Base-by-base conservation (phyloP, 352 stramenopile genomes). In the Globisporangium parvum region DNA sequence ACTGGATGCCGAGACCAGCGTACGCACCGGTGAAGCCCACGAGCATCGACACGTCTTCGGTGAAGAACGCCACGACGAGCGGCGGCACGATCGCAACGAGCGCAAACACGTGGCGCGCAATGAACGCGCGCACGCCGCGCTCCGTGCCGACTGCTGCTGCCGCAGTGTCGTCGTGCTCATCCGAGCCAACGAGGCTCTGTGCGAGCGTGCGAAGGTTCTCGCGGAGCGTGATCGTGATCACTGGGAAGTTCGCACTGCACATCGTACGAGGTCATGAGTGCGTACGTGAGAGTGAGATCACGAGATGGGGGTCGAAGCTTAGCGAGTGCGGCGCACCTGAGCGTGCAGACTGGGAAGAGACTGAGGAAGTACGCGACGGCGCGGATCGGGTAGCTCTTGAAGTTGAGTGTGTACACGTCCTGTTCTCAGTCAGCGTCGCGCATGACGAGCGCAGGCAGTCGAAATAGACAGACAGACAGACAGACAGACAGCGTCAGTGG, bases 321-420 rank as follows among this genome's bases (percentile, higher is more conserved):
- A 62, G 33, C 26, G 26, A 31, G 26, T 6, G 26, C 26, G 17
- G 57, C 65, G 4, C 57, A 91, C 84, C 81, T 93, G 18, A 95
- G 62, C 10, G 85, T 95, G 61, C 84, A 95, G 31, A 95, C 85
- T 12, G 85, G 85, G 67, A 95, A 95, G 14, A 95, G 65, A 41
- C 81, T 93, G 42, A 95, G 67, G 57, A 95, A 95, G 62, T 95
- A 95, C 50, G 82, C 80, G 60, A 93, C 77, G 46, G 80, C 71
- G 40, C 85, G 75, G 37, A 92, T 67, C 15, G 81, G 66, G 63
- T 91, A 90, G 59, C 83, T 55, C 63, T 89, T 88, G 62, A 95
- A 95, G 69, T 95, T 95, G 54, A 95, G 83, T 45, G 85, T 93
- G 67, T 95, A 95, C 39, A 95, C 83, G 65, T 95, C 85, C 84